phyloP scores from a whole-genome alignment of 177 flowering plant species.

The Vitis hybrid region DNA sequence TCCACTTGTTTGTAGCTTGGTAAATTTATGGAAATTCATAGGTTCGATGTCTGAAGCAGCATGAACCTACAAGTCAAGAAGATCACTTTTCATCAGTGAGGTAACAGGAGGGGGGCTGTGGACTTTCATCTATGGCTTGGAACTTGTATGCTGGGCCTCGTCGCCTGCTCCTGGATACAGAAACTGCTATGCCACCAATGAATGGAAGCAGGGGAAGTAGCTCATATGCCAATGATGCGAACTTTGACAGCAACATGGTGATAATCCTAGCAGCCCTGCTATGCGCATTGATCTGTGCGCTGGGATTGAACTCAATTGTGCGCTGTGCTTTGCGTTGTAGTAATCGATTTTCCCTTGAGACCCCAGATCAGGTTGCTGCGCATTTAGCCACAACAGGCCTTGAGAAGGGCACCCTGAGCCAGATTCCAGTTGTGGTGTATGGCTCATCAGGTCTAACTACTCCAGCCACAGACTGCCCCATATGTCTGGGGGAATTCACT shows the following conservation, averaged over 20 bases:
- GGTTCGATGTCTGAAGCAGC: too few species aligned
- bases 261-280: conserved; percentile 24
- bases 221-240: conserved; percentile 1
- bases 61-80: too few species aligned
- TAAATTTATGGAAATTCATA: too few species aligned
- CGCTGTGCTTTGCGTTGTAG: conserved; percentile 27
- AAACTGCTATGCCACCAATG: neutral
- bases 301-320: conserved; percentile 29
- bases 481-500: conserved; percentile 35
- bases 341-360: conserved; percentile 9
- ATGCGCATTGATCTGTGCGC: conserved; percentile 23
- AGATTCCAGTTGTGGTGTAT: conserved; percentile 27
- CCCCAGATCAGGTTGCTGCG: conserved; percentile 3
- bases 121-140: too few species aligned
- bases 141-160: neutral
- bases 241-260: conserved; percentile 25
- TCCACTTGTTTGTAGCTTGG: too few species aligned
- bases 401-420: conserved; percentile 14
- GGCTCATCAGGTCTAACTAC: neutral
- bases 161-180: conserved; percentile 5
- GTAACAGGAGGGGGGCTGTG: too few species aligned
- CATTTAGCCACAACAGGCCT: conserved; percentile 23
- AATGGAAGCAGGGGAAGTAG: conserved; percentile 8
- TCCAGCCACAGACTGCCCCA: conserved; percentile 33
- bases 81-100: too few species aligned